Conservation (phyloP, 2,329 filamentous ascomycete genomes). For the Eurotiales sp. region DNA sequence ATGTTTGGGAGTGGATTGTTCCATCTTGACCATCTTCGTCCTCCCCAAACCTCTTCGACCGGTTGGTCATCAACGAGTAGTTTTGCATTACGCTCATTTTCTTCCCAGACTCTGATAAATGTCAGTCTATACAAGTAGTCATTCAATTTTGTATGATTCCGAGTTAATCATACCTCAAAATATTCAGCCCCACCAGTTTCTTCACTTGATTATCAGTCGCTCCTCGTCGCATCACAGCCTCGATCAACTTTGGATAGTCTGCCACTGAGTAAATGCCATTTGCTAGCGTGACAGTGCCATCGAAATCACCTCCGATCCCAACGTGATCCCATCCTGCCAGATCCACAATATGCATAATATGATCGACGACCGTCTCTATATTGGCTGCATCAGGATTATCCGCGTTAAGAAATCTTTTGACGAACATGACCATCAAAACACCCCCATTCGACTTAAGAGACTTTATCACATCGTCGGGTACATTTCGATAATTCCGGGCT, state of each 20-base stretch:
- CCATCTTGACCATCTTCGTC: slow-evolving; percentile 11
- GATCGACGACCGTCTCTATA: slow-evolving; percentile 10
- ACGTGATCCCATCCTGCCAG: slow-evolving; percentile 34
- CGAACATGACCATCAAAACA: slow-evolving; percentile 8
- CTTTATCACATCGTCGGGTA: slow-evolving; percentile 6
- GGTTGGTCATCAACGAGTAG: slow-evolving; percentile 4
- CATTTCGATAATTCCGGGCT: slow-evolving; percentile 9
- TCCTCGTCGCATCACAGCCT: slow-evolving; percentile 34
- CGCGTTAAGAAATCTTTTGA: slow-evolving; percentile 10
- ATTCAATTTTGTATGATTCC: not conserved
- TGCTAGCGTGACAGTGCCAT: slow-evolving; percentile 29
- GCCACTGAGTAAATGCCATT: slow-evolving; percentile 28
- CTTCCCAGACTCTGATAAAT: not conserved
- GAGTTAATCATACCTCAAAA: slow-evolving; percentile 20
- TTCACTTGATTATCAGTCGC: slow-evolving; percentile 35
- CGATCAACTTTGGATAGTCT: slow-evolving; percentile 32
- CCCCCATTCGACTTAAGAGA: slow-evolving; percentile 7
- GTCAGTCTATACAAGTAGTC: slow-evolving; percentile 4
- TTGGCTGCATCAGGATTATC: slow-evolving; percentile 8
- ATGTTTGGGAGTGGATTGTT: slow-evolving; percentile 12
- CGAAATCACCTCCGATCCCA: slow-evolving; percentile 30
- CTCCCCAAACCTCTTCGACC: slow-evolving; percentile 11
- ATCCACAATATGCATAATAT: slow-evolving; percentile 15
- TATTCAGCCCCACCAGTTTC: slow-evolving; percentile 34
- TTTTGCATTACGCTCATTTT: slow-evolving; percentile 7